A percentile compares a stretch with the other conserved stretches of the same genome.
Evolutionary conservation across 75 land plant genomes (phyloP).

Genomic region (Cryptomeria japonica): DNA sequence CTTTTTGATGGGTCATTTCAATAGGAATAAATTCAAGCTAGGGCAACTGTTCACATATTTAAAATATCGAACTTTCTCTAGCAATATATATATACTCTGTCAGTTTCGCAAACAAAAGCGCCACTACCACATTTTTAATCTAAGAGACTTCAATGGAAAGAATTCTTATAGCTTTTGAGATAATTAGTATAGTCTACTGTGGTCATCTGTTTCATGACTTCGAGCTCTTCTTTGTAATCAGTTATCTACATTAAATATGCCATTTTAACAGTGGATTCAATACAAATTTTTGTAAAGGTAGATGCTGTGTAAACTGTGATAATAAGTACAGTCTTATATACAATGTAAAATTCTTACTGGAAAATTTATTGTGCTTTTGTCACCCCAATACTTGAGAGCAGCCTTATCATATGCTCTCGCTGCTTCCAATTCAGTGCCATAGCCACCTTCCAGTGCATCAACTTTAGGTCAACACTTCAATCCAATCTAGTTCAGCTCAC

Average conservation of each 20-base stretch:
- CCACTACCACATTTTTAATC: not conserved
- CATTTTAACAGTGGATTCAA: not conserved
- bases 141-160: not conserved
- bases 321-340: not conserved
- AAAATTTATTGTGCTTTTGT: conserved; percentile 79
- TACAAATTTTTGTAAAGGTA: not conserved
- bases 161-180: conserved; percentile 45
- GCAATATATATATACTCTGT: not conserved
- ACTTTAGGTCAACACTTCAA: not conserved
- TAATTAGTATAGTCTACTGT: conserved; percentile 69
- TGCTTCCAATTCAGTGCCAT: conserved; percentile 92
- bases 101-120: not conserved
- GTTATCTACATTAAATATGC: conserved; percentile 22
- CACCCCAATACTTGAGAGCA: conserved; percentile 94
- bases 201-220: conserved; percentile 77
- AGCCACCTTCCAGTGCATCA: conserved; percentile 58
- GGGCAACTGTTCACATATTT: no score
- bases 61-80: not conserved
- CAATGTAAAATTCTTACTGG: conserved; percentile 37
- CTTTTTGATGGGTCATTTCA: not conserved
- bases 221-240: conserved; percentile 65
- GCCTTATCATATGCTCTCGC: conserved; percentile 94
- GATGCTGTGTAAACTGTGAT: not conserved
- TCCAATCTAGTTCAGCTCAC: not conserved
- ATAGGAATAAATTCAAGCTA: not conserved